Percentiles rank a stretch among this genome's conserved stretches.
phyloP scores from a whole-genome alignment of 257 asterid genomes.

The Thymus quinquecostatus region DNA sequence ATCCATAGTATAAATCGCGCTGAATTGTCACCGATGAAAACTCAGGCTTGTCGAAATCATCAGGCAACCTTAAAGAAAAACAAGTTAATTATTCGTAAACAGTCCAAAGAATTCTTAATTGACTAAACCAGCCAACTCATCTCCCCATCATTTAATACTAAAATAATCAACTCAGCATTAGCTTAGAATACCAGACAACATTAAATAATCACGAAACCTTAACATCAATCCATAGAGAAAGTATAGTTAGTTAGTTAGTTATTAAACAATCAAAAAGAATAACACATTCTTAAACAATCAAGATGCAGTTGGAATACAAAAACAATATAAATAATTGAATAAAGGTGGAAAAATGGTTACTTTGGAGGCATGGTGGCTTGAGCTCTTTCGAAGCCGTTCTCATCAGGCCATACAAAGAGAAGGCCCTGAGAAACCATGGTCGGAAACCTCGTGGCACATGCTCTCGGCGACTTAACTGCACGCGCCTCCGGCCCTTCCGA shows the following conservation, averaged over 20 bases:
- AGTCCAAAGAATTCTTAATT: background rate
- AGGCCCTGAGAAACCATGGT: constrained; percentile 96
- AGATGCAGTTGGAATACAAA: background rate
- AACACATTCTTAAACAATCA: background rate
- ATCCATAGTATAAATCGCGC: constrained; percentile 91
- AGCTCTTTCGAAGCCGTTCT: constrained; percentile 93
- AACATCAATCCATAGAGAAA: constrained; percentile 26
- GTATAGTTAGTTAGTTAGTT: background rate
- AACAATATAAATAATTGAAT: constrained; percentile 14
- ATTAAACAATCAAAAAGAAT: background rate
- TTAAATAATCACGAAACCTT: constrained; percentile 96
- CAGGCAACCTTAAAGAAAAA: constrained; percentile 73
- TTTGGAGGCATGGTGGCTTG: constrained; percentile 74
- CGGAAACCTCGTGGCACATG: constrained; percentile 86
- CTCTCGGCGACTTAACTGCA: constrained; percentile 80
- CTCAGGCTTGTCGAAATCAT: constrained; percentile 87
- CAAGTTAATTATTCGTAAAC: constrained; percentile 3
- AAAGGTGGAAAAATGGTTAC: constrained; percentile 41
- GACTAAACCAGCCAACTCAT: background rate
- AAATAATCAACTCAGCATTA: background rate
- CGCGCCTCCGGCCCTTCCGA: constrained; percentile 89
- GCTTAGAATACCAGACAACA: background rate
- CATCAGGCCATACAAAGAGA: constrained; percentile 98
- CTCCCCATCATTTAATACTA: background rate
- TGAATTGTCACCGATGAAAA: constrained; percentile 92